Evolutionary conservation across 768 basidiomycete species (phyloP).

Genomic region (Mrakia gelida): DNA sequence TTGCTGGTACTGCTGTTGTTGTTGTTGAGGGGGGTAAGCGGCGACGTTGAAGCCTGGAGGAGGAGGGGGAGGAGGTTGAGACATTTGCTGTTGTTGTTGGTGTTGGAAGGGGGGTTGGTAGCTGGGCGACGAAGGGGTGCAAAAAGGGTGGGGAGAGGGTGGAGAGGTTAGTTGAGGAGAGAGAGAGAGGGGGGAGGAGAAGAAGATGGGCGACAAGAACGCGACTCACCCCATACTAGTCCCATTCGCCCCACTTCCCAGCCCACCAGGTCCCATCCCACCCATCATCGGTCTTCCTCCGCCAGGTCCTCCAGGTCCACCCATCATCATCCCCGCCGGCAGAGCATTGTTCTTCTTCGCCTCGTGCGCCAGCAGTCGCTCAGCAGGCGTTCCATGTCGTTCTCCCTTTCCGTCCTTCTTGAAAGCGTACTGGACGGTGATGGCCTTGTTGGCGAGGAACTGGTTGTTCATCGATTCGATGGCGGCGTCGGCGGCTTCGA

Average conservation of each 20-base stretch:
- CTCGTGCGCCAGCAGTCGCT: slow-evolving; percentile 89
- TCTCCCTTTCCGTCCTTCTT: slow-evolving; percentile 99
- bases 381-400: slow-evolving; percentile 93
- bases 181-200: background rate
- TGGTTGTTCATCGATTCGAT: slow-evolving; percentile 96
- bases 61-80: slow-evolving; percentile 6
- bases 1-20: background rate
- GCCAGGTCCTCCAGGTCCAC: background rate
- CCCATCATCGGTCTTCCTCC: slow-evolving; percentile 7
- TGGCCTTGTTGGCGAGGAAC: slow-evolving; percentile 97
- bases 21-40: background rate
- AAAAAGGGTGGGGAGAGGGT: too few relatives aligned
- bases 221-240: slow-evolving; percentile 15
- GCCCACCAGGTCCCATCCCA: slow-evolving; percentile 3
- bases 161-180: background rate
- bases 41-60: slow-evolving; percentile 18
- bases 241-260: slow-evolving; percentile 14
- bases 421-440: slow-evolving; percentile 96
- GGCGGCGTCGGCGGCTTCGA: slow-evolving; percentile 93
- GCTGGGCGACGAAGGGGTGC: background rate
- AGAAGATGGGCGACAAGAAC: background rate
- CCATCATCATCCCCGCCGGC: slow-evolving; percentile 49
- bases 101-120: background rate
- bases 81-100: too few relatives aligned
- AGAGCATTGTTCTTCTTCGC: slow-evolving; percentile 92